phyloP scores from a whole-genome alignment of 1,139 yeast genomes.

The Casaregolazyma suthepensis region DNA sequence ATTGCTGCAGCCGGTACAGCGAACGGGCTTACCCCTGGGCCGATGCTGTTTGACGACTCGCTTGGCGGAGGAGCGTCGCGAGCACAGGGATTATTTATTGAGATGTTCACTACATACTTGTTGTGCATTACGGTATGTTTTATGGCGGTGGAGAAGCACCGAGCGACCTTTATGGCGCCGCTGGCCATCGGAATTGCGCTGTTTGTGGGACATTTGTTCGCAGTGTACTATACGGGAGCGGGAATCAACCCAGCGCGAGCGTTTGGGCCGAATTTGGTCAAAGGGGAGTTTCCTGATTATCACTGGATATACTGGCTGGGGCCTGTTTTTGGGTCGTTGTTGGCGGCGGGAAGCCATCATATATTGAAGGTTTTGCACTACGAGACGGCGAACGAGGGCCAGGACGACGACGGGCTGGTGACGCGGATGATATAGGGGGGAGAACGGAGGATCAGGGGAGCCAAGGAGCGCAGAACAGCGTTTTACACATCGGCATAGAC shows the following conservation, averaged over 20 bases:
- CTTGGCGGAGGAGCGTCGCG: slow-evolving; percentile 69
- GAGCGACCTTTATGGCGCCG: slow-evolving; percentile 75
- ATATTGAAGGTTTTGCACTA: slow-evolving; percentile 60
- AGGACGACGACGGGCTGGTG: slow-evolving; percentile 43
- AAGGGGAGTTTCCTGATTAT: slow-evolving; percentile 65
- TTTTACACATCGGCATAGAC: too few species aligned
- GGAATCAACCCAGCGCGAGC: slow-evolving; percentile 90
- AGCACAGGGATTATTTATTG: slow-evolving; percentile 73
- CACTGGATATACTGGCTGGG: slow-evolving; percentile 95
- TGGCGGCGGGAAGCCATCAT: slow-evolving; percentile 67
- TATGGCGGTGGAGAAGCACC: slow-evolving; percentile 79
- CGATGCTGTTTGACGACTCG: slow-evolving; percentile 62
- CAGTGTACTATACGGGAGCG: slow-evolving; percentile 85
- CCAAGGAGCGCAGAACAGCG: too few species aligned
- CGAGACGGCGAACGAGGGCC: slow-evolving; percentile 68
- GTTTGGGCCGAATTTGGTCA: slow-evolving; percentile 78
- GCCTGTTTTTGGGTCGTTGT: slow-evolving; percentile 61
- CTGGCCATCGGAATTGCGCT: slow-evolving; percentile 76
- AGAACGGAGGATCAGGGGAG: background rate
- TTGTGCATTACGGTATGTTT: slow-evolving; percentile 72
- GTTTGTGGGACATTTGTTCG: slow-evolving; percentile 74
- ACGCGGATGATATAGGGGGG: background rate
- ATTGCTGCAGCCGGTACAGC: slow-evolving; percentile 94
- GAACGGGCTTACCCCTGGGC: slow-evolving; percentile 81
- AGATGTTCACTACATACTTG: slow-evolving; percentile 72